A percentile compares a stretch with the other conserved stretches of the same genome.
phyloP scores from a whole-genome alignment of 768 basidiomycete genomes.

The Phylloporus arenicola region DNA sequence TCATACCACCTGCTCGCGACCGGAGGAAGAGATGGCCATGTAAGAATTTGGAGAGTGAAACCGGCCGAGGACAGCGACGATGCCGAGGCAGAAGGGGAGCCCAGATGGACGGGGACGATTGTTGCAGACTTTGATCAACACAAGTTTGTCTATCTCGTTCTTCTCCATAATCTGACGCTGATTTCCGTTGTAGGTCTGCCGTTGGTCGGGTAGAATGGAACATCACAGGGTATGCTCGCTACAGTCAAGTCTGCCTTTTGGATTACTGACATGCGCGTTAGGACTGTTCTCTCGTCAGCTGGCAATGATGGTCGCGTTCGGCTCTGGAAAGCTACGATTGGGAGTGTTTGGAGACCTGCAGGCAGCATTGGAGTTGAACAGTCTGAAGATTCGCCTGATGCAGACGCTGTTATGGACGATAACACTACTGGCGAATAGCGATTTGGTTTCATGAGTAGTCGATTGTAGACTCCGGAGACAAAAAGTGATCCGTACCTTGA shows the following conservation, averaged over 20 bases:
- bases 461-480: background rate
- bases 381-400: conserved; percentile 44
- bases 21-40: conserved; percentile 80
- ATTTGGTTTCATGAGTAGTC: background rate
- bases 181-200: conserved; percentile 45
- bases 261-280: conserved; percentile 24
- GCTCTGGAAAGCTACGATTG: conserved; percentile 80
- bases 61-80: conserved; percentile 46
- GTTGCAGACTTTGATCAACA: conserved; percentile 89
- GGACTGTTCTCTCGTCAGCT: conserved; percentile 77
- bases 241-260: background rate
- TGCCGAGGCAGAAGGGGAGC: conserved; percentile 38
- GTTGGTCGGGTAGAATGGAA: conserved; percentile 94
- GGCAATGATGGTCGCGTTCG: conserved; percentile 81
- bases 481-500: background rate
- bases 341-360: conserved; percentile 79
- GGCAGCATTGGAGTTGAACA: conserved; percentile 82
- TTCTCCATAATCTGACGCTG: background rate
- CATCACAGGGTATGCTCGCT: conserved; percentile 60
- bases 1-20: conserved; percentile 94
- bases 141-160: conserved; percentile 39
- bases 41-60: conserved; percentile 83
- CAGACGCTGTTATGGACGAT: conserved; percentile 44
- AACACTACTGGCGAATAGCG: conserved; percentile 31
- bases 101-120: conserved; percentile 64